Percentiles rank a stretch among this genome's conserved stretches.
Evolutionary conservation across 2,329 filamentous ascomycete species (phyloP).

Genomic region (Trichoderma hamatum): DNA sequence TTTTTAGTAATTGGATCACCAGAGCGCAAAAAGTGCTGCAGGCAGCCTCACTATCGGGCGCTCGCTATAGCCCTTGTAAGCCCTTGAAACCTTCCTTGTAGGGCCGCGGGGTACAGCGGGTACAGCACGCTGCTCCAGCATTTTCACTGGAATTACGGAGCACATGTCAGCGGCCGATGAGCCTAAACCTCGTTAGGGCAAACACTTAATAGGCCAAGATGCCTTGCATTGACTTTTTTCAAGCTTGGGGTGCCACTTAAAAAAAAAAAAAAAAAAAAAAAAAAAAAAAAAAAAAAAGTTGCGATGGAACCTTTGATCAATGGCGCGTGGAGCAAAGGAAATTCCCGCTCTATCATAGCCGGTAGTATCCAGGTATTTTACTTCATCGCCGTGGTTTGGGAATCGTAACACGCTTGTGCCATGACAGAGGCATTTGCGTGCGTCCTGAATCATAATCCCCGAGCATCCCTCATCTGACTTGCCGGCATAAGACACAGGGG

Average conservation of each 20-base stretch:
- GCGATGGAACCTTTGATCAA: not conserved
- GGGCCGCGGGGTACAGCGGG: conserved; percentile 18
- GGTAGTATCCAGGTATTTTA: too few species aligned
- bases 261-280: not conserved
- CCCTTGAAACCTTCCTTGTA: conserved; percentile 19
- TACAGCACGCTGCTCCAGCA: conserved; percentile 11
- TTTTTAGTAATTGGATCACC: conserved; percentile 24
- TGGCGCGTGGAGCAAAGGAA: not conserved
- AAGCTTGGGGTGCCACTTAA: not conserved
- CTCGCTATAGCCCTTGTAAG: conserved; percentile 12
- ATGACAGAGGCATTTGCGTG: not conserved
- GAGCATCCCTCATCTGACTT: not conserved
- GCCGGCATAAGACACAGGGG: conserved; percentile 4
- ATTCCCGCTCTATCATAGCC: not conserved
- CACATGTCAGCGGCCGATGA: conserved; percentile 18
- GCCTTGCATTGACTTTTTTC: not conserved
- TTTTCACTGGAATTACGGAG: conserved; percentile 11
- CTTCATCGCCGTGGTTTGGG: not conserved
- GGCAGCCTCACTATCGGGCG: conserved; percentile 7
- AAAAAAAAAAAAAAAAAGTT: conserved; percentile 1
- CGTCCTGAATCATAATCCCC: conserved; percentile 4
- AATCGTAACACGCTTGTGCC: not conserved
- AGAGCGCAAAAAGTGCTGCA: conserved; percentile 21
- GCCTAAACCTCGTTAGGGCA: conserved; percentile 15
- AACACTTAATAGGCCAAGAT: not conserved